Percentiles rank a stretch among this genome's conserved stretches.
Evolutionary conservation across 148 eudicot species (phyloP).

Genomic region (Vaccinium macrocarpon): DNA sequence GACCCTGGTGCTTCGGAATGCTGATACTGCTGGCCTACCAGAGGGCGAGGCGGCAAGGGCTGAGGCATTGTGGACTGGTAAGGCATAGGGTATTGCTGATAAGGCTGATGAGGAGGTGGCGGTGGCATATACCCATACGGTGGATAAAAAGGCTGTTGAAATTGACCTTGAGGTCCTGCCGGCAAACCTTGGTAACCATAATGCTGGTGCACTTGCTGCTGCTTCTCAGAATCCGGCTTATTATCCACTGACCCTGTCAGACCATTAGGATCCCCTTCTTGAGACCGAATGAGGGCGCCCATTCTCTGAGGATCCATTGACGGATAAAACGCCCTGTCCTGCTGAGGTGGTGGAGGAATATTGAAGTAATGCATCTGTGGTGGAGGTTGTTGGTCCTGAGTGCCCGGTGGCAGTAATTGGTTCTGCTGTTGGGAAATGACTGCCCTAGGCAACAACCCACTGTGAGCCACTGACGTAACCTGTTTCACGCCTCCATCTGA

Average conservation of each 20-base stretch:
- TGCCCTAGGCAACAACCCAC: constrained; percentile 87
- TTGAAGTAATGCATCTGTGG: constrained; percentile 65
- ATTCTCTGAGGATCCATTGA: constrained; percentile 98
- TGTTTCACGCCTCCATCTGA: constrained; percentile 57
- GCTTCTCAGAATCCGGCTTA: constrained; percentile 43
- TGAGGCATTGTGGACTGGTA: constrained; percentile 33
- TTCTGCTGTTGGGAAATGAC: constrained; percentile 87
- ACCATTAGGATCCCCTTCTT: constrained; percentile 60
- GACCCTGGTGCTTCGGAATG: constrained; percentile 24
- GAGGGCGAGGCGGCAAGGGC: constrained; percentile 30
- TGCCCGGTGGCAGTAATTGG: constrained; percentile 64
- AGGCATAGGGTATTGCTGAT: constrained; percentile 68
- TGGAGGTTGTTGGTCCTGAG: constrained; percentile 53
- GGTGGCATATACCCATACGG: constrained; percentile 69
- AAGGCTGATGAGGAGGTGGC: constrained; percentile 31
- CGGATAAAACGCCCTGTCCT: constrained; percentile 60
- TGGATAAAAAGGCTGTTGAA: constrained; percentile 65
- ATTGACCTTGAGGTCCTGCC: constrained; percentile 51
- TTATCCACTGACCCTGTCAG: constrained; percentile 50
- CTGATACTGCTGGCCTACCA: constrained; percentile 36
- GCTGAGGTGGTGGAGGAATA: constrained; percentile 73
- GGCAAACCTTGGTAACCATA: constrained; percentile 53
- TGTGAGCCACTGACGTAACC: constrained; percentile 62
- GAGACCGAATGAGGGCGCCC: constrained; percentile 76
- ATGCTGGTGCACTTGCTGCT: constrained; percentile 38